Conservation (phyloP, 2,329 filamentous ascomycete genomes). For the Trichophyton verrucosum region DNA sequence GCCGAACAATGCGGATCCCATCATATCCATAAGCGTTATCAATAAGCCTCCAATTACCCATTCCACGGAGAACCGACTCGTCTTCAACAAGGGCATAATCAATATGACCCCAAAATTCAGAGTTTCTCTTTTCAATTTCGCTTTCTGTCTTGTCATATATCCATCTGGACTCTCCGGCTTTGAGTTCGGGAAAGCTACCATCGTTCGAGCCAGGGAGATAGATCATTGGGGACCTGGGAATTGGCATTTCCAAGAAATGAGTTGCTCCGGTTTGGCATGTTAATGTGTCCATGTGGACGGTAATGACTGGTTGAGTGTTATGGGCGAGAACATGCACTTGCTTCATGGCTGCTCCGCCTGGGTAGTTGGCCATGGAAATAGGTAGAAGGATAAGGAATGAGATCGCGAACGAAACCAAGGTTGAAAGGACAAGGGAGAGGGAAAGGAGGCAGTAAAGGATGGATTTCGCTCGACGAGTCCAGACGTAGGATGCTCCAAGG, state of each 20-base stretch:
- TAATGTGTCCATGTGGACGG: slow-evolving; percentile 48
- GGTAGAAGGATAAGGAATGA: slow-evolving; percentile 61
- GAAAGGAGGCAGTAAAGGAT: slow-evolving; percentile 44
- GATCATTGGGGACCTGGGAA: slow-evolving; percentile 13
- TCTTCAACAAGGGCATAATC: slow-evolving; percentile 47
- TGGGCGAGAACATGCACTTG: slow-evolving; percentile 26
- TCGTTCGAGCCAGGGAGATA: slow-evolving; percentile 17
- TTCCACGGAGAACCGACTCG: slow-evolving; percentile 18
- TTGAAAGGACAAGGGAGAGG: slow-evolving; percentile 45
- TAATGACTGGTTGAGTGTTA: slow-evolving; percentile 19
- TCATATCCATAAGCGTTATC: slow-evolving; percentile 41
- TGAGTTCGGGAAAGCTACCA: slow-evolving; percentile 12
- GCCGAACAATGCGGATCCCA: slow-evolving; percentile 38
- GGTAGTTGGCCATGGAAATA: slow-evolving; percentile 82
- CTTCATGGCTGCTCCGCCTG: slow-evolving; percentile 66
- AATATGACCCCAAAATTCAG: slow-evolving; percentile 46
- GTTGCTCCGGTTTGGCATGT: slow-evolving; percentile 53
- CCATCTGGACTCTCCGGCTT: slow-evolving; percentile 30
- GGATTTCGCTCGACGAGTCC: slow-evolving; percentile 52
- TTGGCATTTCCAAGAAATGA: slow-evolving; percentile 41
- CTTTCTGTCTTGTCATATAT: slow-evolving; percentile 51
- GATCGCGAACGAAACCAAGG: slow-evolving; percentile 46
- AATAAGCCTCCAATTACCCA: slow-evolving; percentile 40
- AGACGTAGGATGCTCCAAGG: slow-evolving; percentile 59
- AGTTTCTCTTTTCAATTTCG: slow-evolving; percentile 34